Evolutionary conservation across 1,139 yeast species (phyloP), one percentile per base, ranked within the genome.

Genomic region (Lipomyces yarrowii): DNA sequence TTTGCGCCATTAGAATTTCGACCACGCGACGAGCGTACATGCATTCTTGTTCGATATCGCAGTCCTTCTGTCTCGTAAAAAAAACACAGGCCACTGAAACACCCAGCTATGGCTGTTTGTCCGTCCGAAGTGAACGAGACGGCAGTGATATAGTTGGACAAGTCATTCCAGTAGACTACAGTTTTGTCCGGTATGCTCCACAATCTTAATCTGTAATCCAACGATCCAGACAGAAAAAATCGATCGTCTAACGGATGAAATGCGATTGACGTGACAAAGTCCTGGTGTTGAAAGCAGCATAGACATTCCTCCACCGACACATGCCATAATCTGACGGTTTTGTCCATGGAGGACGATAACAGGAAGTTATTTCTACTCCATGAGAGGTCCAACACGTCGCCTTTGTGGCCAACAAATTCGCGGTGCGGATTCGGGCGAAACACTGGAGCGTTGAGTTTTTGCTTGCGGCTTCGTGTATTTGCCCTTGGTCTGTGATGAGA

Each of bases 311-410:
- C 78, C 60, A 93, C 81, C 57, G 90, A 91, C 13, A 89, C 84
- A 76, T 93, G 96, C 98, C 98, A 93, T 59, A 93, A 78, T 68
- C 86, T 84, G 0, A 87, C 96, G 0, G 96, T 88, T 71, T 86
- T 85, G 77, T 93, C 98, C 90, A 90, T 90, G 7, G 96, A 89
- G 2, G 96, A 89, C 0, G 96, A 83, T 0, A 92, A 75, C 42
- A 93, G 76, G 71, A 93, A 93, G 74, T 88, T 89, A 77, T 92
- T 92, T 71, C 89, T 89, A 65, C 96, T 89, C 98, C 98, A 93
- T 73, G 91, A 91, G 56, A 93, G 75, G 11, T 90, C 86, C 48
- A 91, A 77, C 33, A 93, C 83, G 69, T 91, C 89, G 60, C 85
- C 84, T 0, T 84, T 78, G 76, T 93, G 98, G 33, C 91, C 96